Conservation (phyloP, 2,329 filamentous ascomycete species). For the Tolypocladium album region DNA sequence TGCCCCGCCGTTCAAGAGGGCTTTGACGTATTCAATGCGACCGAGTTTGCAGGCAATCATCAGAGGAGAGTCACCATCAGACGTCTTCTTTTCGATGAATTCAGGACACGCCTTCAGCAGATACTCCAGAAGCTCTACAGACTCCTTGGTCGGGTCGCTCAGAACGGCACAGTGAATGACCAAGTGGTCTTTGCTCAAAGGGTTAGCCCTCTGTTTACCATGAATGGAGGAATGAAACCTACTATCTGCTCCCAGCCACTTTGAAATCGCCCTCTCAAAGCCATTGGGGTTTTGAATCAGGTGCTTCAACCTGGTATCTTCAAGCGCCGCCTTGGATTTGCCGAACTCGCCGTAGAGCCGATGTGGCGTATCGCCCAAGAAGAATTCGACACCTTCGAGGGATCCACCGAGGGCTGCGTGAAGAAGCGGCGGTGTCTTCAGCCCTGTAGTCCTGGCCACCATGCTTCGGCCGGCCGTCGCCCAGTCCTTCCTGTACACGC, state of each 20-base stretch:
- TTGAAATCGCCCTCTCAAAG: conserved; percentile 50
- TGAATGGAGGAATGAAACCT: conserved; percentile 19
- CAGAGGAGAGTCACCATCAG: conserved; percentile 53
- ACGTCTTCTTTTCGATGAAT: conserved; percentile 50
- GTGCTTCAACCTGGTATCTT: conserved; percentile 52
- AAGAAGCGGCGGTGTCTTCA: conserved; percentile 47
- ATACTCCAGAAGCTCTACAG: conserved; percentile 50
- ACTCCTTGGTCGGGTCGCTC: conserved; percentile 25
- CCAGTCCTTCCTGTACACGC: conserved; percentile 49
- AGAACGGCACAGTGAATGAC: conserved; percentile 57
- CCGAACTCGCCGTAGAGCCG: conserved; percentile 59
- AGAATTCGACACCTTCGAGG: conserved; percentile 65
- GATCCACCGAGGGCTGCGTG: conserved; percentile 45
- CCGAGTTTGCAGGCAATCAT: conserved; percentile 52
- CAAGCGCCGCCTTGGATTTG: conserved; percentile 43
- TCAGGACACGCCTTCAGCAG: conserved; percentile 52
- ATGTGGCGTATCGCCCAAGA: conserved; percentile 59
- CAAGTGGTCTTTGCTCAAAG: conserved; percentile 36
- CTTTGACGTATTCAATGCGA: conserved; percentile 41
- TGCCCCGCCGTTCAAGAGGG: conserved; percentile 57
- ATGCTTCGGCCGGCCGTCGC: conserved; percentile 48
- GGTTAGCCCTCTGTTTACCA: conserved; percentile 9
- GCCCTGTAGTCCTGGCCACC: conserved; percentile 25
- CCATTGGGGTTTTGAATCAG: conserved; percentile 50
- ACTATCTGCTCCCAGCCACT: conserved; percentile 52